Percentiles rank a stretch among this genome's conserved stretches.
Conservation (phyloP, 179 eudicot species). For the Pouteria campechiana region DNA sequence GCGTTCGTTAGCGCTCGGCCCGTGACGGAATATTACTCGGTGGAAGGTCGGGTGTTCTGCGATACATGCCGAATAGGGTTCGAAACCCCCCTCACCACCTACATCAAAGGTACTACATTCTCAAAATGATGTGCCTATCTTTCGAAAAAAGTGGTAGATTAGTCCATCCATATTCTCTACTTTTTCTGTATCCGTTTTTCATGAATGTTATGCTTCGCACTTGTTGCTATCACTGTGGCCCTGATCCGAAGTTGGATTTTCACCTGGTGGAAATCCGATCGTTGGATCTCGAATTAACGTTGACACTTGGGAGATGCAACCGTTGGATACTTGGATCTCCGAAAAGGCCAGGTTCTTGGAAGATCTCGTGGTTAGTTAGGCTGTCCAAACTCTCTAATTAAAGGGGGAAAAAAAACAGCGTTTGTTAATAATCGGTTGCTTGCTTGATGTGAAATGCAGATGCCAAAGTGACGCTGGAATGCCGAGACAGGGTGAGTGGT, state of each 20-base stretch:
- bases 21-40: conserved; percentile 14
- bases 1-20: conserved; percentile 11
- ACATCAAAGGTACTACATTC: conserved; percentile 12
- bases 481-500: conserved; percentile 26
- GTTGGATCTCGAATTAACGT: no score
- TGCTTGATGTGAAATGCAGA: conserved; percentile 23
- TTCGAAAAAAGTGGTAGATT: not conserved
- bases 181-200: no score
- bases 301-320: no score
- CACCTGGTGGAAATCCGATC: no score
- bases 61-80: conserved; percentile 78
- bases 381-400: no score
- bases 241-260: no score
- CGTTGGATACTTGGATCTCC: no score
- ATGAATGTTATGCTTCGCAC: no score
- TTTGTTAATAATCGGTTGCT: not conserved
- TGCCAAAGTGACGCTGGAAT: conserved; percentile 49
- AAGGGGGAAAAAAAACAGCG: no score
- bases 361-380: no score
- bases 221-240: no score
- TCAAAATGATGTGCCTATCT: not conserved
- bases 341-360: no score
- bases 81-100: conserved; percentile 33
- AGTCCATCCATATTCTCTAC: not conserved
- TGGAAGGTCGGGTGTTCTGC: conserved; percentile 51